Evolutionary conservation across 1,284 basidiomycete genomes (phyloP).

Genomic region (Salmacisia buchloeana): DNA sequence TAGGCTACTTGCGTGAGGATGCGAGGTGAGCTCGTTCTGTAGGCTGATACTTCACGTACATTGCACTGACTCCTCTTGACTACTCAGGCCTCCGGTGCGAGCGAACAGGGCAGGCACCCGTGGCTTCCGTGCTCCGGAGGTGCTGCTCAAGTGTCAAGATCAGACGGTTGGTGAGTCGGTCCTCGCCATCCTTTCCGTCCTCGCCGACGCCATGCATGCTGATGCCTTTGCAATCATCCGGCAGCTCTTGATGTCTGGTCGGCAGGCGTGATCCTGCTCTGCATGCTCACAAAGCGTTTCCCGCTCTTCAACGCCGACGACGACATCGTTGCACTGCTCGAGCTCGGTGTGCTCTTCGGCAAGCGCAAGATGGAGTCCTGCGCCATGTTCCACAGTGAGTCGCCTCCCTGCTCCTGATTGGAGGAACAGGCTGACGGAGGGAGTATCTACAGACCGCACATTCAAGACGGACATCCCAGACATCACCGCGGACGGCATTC

Average conservation of each 20-base stretch:
- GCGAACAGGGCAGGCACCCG: constrained; percentile 94
- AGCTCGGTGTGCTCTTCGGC: constrained; percentile 84
- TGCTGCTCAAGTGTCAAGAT: constrained; percentile 87
- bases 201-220: neutral
- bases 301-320: constrained; percentile 91
- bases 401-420: no score
- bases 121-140: constrained; percentile 95
- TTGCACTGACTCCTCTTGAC: neutral
- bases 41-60: neutral
- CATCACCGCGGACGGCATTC: neutral
- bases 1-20: constrained; percentile 35
- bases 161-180: constrained; percentile 71
- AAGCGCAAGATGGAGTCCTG: constrained; percentile 74
- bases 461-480: constrained; percentile 7
- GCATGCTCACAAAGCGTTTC: constrained; percentile 86
- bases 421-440: no score
- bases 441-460: no score
- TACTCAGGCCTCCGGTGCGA: constrained; percentile 65
- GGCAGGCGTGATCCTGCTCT: constrained; percentile 82
- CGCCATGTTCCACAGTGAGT: constrained; percentile 81
- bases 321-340: constrained; percentile 90
- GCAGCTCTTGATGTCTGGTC: constrained; percentile 95
- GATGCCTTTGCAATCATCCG: neutral
- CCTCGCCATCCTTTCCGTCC: neutral
- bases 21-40: constrained; percentile 11